Evolutionary conservation across 441 rosid genomes (phyloP).

Genomic region (Adansonia gregorii): DNA sequence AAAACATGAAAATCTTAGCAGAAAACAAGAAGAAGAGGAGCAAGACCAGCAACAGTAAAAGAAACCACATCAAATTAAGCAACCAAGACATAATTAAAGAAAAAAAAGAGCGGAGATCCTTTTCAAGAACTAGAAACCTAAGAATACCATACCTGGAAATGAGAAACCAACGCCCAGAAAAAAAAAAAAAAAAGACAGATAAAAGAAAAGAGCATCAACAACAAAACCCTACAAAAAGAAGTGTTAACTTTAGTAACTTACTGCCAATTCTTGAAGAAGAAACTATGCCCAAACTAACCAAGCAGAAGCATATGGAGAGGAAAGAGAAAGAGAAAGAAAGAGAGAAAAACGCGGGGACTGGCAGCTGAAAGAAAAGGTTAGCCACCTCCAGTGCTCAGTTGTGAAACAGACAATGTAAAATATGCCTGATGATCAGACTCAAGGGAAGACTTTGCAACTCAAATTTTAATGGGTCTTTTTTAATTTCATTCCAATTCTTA

Average conservation of each 20-base stretch:
- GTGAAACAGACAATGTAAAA: slow-evolving; percentile 68
- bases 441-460: neutral
- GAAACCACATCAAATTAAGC: slow-evolving; percentile 33
- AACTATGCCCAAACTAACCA: slow-evolving; percentile 39
- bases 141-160: slow-evolving; percentile 22
- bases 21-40: slow-evolving; percentile 18
- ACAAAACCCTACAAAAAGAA: slow-evolving; percentile 23
- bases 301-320: slow-evolving; percentile 26
- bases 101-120: slow-evolving; percentile 4
- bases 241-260: slow-evolving; percentile 33
- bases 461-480: neutral
- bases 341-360: slow-evolving; percentile 32
- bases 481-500: neutral
- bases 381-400: slow-evolving; percentile 46
- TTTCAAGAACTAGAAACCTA: slow-evolving; percentile 25
- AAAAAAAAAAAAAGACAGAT: slow-evolving; percentile 15
- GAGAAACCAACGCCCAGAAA: slow-evolving; percentile 29
- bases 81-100: slow-evolving; percentile 21
- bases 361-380: slow-evolving; percentile 39
- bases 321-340: slow-evolving; percentile 22
- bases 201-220: neutral
- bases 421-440: slow-evolving; percentile 45
- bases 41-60: slow-evolving; percentile 16
- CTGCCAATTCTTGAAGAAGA: slow-evolving; percentile 41
- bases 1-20: slow-evolving; percentile 21